Conservation (phyloP, 805 yeast species). For the Saccharomycopsis olivae region DNA sequence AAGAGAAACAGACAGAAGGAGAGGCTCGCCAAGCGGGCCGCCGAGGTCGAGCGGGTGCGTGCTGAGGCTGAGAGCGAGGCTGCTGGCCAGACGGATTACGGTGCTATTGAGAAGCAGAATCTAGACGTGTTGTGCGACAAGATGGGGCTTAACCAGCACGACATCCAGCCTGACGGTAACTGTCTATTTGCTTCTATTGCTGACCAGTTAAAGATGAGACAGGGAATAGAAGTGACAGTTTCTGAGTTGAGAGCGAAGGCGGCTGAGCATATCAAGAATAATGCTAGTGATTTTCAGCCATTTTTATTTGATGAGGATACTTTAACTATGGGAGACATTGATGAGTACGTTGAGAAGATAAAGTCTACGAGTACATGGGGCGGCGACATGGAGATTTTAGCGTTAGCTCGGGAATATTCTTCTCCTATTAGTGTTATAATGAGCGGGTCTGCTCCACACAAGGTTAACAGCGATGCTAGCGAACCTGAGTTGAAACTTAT, state of each 20-base stretch:
- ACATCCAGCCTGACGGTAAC: constrained; percentile 87
- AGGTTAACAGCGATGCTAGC: constrained; percentile 41
- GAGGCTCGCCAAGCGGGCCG: constrained; percentile 64
- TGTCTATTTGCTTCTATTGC: constrained; percentile 80
- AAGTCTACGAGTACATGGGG: constrained; percentile 91
- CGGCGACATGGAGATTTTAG: constrained; percentile 84
- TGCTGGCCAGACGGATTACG: constrained; percentile 47
- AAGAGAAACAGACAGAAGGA: constrained; percentile 81
- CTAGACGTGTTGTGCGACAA: constrained; percentile 42
- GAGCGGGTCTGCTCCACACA: constrained; percentile 62
- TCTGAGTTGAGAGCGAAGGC: constrained; percentile 53
- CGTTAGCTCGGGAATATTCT: constrained; percentile 59
- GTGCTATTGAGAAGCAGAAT: constrained; percentile 62
- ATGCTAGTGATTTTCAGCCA: constrained; percentile 68
- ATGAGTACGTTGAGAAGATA: constrained; percentile 56
- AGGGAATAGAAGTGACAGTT: constrained; percentile 26
- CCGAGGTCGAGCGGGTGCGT: constrained; percentile 49
- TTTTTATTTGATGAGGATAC: constrained; percentile 75
- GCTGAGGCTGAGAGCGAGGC: constrained; percentile 70
- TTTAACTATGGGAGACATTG: constrained; percentile 50
- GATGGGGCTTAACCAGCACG: constrained; percentile 43
- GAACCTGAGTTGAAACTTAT: constrained; percentile 57
- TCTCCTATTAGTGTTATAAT: constrained; percentile 69
- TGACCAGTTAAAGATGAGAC: constrained; percentile 62
- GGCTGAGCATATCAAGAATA: constrained; percentile 50